phyloP scores from a whole-genome alignment of 2,329 filamentous ascomycete genomes.

The Penicillium rolfsii region DNA sequence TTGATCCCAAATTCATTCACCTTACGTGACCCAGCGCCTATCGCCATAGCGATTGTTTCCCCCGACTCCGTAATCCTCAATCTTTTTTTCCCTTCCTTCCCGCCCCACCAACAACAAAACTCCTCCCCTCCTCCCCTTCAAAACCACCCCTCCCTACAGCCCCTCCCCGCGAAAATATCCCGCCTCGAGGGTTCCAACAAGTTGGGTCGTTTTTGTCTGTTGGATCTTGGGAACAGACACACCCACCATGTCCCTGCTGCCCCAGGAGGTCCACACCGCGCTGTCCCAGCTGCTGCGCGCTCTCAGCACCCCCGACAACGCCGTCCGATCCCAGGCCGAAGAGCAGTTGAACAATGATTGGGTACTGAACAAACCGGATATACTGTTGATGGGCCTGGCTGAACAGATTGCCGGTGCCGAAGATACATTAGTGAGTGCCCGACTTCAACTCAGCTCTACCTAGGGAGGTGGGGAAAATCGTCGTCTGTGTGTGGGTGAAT shows the following conservation, averaged over 20 bases:
- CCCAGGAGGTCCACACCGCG: conserved; percentile 80
- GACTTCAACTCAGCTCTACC: conserved; percentile 4
- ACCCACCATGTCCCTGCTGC: conserved; percentile 77
- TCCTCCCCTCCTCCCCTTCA: conserved; percentile 30
- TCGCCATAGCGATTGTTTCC: conserved; percentile 27
- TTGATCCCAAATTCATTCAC: neutral
- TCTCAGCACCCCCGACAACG: conserved; percentile 88
- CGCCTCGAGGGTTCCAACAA: conserved; percentile 22
- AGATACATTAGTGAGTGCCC: conserved; percentile 67
- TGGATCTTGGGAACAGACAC: conserved; percentile 36
- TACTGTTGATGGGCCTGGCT: conserved; percentile 88
- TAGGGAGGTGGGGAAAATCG: neutral
- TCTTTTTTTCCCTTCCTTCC: conserved; percentile 34
- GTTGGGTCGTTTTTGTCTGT: conserved; percentile 29
- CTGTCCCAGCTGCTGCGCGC: conserved; percentile 84
- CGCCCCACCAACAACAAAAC: conserved; percentile 38
- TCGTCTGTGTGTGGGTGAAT: neutral
- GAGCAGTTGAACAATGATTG: conserved; percentile 90
- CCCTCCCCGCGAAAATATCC: conserved; percentile 20
- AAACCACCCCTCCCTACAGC: conserved; percentile 20
- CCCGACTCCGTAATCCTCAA: conserved; percentile 28
- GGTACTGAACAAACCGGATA: conserved; percentile 78
- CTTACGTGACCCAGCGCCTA: conserved; percentile 6
- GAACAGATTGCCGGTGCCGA: conserved; percentile 85
- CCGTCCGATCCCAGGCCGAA: conserved; percentile 80